Percentiles rank a stretch among this genome's conserved stretches.
Evolutionary conservation across 192 early-diverging fungal genomes (phyloP).

Genomic region (Podila horticola): DNA sequence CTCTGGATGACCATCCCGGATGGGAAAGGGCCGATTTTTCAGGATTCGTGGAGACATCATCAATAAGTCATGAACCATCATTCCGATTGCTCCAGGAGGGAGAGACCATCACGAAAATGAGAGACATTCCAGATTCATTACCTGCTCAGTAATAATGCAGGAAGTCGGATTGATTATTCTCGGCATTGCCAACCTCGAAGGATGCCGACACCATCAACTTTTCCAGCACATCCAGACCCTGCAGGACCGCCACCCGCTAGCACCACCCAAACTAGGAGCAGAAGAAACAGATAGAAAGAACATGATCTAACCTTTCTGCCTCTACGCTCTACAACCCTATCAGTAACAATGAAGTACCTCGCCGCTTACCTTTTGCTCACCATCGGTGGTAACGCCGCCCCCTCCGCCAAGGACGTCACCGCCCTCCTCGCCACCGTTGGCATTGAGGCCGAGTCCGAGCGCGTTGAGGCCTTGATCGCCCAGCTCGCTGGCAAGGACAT

Average conservation of each 20-base stretch:
- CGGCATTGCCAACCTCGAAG: no score
- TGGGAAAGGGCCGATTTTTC: no score
- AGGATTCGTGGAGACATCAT: neutral
- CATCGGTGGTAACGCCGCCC: conserved; percentile 86
- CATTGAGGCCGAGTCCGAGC: conserved; percentile 88
- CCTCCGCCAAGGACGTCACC: conserved; percentile 82
- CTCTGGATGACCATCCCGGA: neutral
- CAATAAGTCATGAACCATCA: no score
- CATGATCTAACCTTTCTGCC: neutral
- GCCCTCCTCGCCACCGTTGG: conserved; percentile 90
- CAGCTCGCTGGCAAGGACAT: conserved; percentile 92
- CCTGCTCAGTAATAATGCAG: no score
- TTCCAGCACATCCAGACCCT: no score
- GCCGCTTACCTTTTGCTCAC: conserved; percentile 97
- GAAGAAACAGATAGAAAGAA: neutral
- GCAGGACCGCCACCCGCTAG: no score
- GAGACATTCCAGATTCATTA: no score
- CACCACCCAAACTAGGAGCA: no score
- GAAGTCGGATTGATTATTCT: no score
- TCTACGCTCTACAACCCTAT: neutral
- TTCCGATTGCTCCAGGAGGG: no score
- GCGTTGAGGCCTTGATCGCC: conserved; percentile 79
- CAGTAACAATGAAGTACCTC: conserved; percentile 90
- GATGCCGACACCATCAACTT: no score
- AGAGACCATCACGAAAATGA: no score